Evolutionary conservation across 331 rosid genomes (phyloP).

Genomic region (Pyracantha coccinea): DNA sequence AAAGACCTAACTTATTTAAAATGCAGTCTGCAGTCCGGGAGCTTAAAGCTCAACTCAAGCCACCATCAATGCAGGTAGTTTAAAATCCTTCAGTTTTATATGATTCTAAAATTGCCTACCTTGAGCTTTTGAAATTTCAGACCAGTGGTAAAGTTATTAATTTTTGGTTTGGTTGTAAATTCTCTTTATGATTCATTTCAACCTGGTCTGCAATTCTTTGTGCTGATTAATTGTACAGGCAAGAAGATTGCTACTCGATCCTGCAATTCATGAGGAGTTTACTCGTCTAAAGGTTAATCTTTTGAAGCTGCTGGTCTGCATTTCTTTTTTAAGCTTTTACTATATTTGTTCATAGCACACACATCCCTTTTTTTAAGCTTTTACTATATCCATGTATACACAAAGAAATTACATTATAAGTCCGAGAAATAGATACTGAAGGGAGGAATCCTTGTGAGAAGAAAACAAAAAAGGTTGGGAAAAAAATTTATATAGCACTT

Average conservation of each 20-base stretch:
- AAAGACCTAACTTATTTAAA: slow-evolving; percentile 7
- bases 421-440: background rate
- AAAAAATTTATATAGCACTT: background rate
- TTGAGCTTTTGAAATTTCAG: background rate
- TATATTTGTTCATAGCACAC: background rate
- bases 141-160: background rate
- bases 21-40: slow-evolving; percentile 87
- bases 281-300: slow-evolving; percentile 72
- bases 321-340: background rate
- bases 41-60: slow-evolving; percentile 84
- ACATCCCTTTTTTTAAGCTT: background rate
- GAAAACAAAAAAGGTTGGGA: background rate
- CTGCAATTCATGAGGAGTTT: slow-evolving; percentile 94
- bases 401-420: background rate
- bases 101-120: background rate
- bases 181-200: background rate
- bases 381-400: background rate
- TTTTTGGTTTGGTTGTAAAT: background rate
- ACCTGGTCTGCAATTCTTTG: background rate
- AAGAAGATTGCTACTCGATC: slow-evolving; percentile 84
- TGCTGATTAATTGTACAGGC: slow-evolving; percentile 46
- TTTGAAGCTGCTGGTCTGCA: background rate
- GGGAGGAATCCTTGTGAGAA: background rate
- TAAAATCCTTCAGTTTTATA: background rate
- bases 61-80: slow-evolving; percentile 91